These are phyloP conservation scores for Pseudozyma sp. DNA, from an alignment of 1,284 basidiomycete species.

Conservation along the genomic window DNA sequence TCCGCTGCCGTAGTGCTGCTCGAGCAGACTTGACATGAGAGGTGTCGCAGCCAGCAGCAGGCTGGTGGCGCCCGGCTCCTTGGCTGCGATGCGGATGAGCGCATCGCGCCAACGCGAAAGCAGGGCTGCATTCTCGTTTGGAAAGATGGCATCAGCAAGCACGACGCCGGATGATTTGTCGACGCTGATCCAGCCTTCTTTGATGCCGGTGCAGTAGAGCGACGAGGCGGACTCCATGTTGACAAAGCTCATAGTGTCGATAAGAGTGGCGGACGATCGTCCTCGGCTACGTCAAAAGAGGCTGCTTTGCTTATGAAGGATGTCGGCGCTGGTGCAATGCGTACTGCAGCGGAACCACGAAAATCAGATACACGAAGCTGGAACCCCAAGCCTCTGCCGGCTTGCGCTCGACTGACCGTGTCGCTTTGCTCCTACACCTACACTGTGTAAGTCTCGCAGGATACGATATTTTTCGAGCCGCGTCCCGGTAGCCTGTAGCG, in stretches of 20 bases:
- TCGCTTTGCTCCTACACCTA: too few relatives aligned
- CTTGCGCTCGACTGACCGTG: too few relatives aligned
- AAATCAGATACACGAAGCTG: too few relatives aligned
- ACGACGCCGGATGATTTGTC: constrained; percentile 1
- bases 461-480: too few relatives aligned
- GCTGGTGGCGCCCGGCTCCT: background rate
- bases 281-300: background rate
- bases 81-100: background rate
- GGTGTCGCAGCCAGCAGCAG: background rate
- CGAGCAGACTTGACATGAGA: background rate
- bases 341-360: too few relatives aligned
- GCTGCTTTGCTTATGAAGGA: constrained; percentile 5
- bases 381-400: too few relatives aligned
- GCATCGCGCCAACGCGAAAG: background rate
- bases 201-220: constrained; percentile 3
- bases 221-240: background rate
- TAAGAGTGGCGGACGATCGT: background rate
- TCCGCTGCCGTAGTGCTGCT: background rate
- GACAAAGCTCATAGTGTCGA: background rate
- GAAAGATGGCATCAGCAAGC: constrained; percentile 3
- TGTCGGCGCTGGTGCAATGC: background rate
- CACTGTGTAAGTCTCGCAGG: too few relatives aligned
- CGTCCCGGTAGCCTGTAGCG: too few relatives aligned
- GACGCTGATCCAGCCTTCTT: constrained; percentile 5
- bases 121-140: background rate